Percentiles rank a stretch among this genome's conserved stretches.
Evolutionary conservation across 305 asterid genomes (phyloP).

Genomic region (Solanum hybrid): DNA sequence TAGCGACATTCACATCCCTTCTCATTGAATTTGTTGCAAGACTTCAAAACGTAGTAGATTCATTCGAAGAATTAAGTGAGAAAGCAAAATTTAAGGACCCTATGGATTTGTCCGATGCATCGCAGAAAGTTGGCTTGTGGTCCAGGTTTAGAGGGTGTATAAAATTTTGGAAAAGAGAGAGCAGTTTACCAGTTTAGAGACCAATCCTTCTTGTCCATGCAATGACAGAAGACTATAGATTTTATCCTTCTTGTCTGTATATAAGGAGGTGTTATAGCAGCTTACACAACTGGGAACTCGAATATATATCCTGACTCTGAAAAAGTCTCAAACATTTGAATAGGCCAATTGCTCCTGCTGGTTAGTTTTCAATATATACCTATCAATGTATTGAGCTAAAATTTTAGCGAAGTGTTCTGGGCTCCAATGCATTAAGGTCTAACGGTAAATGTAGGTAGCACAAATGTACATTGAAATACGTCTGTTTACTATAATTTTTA

Average conservation of each 20-base stretch:
- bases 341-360: not conserved
- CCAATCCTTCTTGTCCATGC: not conserved
- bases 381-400: not conserved
- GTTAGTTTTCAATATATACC: not conserved
- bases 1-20: conserved; percentile 33
- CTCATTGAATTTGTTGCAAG: conserved; percentile 40
- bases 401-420: not conserved
- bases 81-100: conserved; percentile 33
- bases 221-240: not conserved
- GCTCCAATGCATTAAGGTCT: not conserved
- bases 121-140: conserved; percentile 12
- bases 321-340: not conserved
- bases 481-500: not conserved
- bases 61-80: conserved; percentile 28
- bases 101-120: conserved; percentile 7
- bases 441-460: not conserved
- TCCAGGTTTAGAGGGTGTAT: conserved; percentile 12
- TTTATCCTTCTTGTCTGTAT: not conserved
- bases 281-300: not conserved
- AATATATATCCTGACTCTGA: not conserved
- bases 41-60: conserved; percentile 34
- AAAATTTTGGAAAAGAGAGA: conserved; percentile 2
- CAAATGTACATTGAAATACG: not conserved
- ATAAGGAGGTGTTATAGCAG: not conserved
- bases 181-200: not conserved